Base-by-base conservation (phyloP, 2,329 filamentous ascomycete genomes). In the Penicillium paneum region DNA sequence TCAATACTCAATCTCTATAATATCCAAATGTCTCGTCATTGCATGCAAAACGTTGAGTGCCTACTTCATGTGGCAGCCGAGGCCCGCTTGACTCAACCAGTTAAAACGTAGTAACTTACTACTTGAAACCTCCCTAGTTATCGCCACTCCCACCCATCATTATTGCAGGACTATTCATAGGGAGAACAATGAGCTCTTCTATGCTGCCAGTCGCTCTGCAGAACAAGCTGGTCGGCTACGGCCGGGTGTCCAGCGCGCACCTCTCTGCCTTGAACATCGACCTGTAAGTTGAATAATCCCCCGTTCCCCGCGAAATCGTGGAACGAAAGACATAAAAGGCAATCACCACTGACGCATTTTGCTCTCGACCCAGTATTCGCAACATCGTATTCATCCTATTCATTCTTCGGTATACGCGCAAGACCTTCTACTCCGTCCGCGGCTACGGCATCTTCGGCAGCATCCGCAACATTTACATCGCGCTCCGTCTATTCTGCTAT, bases 341-440 rank as follows among this genome's bases (percentile, higher is more conserved):
- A 49, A 53, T 54, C 55, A 49, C 29, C 38, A 36, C 51, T 51
- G 43, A 54, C 52, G 19, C 36, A 50, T 15, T n/a, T 31, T 38
- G 36, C 24, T 43, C 17, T 13, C n/a, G 26, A 19, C 39, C 39
- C 61, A 93, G 90, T 56, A 69, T 96, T 58, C 89, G 90, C 51
- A 96, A 97, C 71, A 79, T 97, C 56, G 79, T 97, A 65, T 96
- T 97, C 74, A 81, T 92, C 69, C 83, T 96, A 64, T 97, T 97
- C 76, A 72, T 97, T 56, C 78, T 96, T 44, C 88, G 92, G 70
- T 89, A 91, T 80, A 83, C 88, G 31, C 89, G 91, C 62, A 89
- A 88, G 67, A 82, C 84, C 28, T 88, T 90, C 71, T 88, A 91
- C 77, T 90, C 94, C 69, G 81, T 97, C 63, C 90, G 89, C 68